Evolutionary conservation across 2,329 filamentous ascomycete species (phyloP).

Genomic region (Coleophoma eucalyptorum): DNA sequence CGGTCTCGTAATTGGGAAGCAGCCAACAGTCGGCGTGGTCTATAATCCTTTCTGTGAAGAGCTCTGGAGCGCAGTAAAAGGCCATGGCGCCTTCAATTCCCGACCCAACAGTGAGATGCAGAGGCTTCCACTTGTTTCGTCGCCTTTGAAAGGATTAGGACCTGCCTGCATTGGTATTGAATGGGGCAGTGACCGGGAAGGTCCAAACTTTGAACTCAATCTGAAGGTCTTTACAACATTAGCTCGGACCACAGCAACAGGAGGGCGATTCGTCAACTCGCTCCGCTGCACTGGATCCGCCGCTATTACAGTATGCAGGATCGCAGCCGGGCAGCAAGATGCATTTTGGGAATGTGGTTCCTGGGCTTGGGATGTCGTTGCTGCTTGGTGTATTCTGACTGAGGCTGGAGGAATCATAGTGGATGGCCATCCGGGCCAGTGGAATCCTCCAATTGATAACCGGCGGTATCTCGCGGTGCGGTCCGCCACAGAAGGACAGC

Average conservation of each 20-base stretch:
- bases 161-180: slow-evolving; percentile 66
- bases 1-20: slow-evolving; percentile 57
- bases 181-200: slow-evolving; percentile 65
- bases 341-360: slow-evolving; percentile 77
- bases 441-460: slow-evolving; percentile 53
- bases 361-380: slow-evolving; percentile 80
- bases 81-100: slow-evolving; percentile 54
- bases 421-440: slow-evolving; percentile 66
- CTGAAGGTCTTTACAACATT: slow-evolving; percentile 58
- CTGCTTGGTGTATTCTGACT: slow-evolving; percentile 68
- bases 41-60: slow-evolving; percentile 71
- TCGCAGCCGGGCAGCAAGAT: slow-evolving; percentile 67
- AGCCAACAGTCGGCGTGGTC: slow-evolving; percentile 65
- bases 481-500: slow-evolving; percentile 52
- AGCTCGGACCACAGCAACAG: slow-evolving; percentile 49
- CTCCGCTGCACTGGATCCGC: slow-evolving; percentile 67
- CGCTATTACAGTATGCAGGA: slow-evolving; percentile 68
- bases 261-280: slow-evolving; percentile 71
- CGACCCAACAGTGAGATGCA: slow-evolving; percentile 31
- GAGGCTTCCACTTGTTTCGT: slow-evolving; percentile 43
- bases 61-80: slow-evolving; percentile 63
- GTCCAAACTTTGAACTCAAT: slow-evolving; percentile 67
- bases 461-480: slow-evolving; percentile 58
- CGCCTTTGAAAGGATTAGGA: slow-evolving; percentile 52
- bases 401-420: slow-evolving; percentile 71